Evolutionary conservation across 768 basidiomycete genomes (phyloP), one percentile per base, ranked within the genome.

Genomic region (Lentinus tigrinus): DNA sequence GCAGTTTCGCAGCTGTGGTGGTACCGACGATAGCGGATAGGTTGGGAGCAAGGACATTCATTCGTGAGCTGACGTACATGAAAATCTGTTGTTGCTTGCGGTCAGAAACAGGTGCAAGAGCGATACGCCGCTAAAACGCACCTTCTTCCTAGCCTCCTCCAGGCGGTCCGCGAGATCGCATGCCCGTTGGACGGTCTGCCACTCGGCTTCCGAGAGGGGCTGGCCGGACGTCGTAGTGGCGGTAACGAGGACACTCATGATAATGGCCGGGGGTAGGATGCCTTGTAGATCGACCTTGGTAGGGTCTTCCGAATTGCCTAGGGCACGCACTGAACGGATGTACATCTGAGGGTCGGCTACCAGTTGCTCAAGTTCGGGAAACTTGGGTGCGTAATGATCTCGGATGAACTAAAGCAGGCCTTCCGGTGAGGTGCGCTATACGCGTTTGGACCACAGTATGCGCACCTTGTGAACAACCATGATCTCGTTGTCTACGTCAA

Each of bases 1-100:
- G 86, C 52, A 99, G 77, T 79, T 99, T 99, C 47, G 97, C 97
- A 54, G 97, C 97, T 80, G 95, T 96, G 67, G 91, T 94, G 57
- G 97, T 97, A 74, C 97, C 96, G 77, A 98, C 93, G 75, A 99
- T 97, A 74, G 92, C 89, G 68, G 95, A 96, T 71, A 99, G 85
- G 74, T 99, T 99, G 69, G 97, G 97, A 65, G 97, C 96, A 69
- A 99, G 89, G 56, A 94, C 85, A 77, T 93, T 93, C 93, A 99
- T 98, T 78, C 97, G 85, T 67, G 93, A 96, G 80, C 95, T 96
- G 73, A 99, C 97, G 83, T 98, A 99, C 81, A 91, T 88, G 77
- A 98, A 96, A 67, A 98, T 99, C 91, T 95, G 68, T 11, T 23
- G 9, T 21, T n/a, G n/a, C 28, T 8, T 7, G 28, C n/a, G 14